Evolutionary conservation across 2,329 filamentous ascomycete genomes (phyloP).

Genomic region (Anisogramma anomala): DNA sequence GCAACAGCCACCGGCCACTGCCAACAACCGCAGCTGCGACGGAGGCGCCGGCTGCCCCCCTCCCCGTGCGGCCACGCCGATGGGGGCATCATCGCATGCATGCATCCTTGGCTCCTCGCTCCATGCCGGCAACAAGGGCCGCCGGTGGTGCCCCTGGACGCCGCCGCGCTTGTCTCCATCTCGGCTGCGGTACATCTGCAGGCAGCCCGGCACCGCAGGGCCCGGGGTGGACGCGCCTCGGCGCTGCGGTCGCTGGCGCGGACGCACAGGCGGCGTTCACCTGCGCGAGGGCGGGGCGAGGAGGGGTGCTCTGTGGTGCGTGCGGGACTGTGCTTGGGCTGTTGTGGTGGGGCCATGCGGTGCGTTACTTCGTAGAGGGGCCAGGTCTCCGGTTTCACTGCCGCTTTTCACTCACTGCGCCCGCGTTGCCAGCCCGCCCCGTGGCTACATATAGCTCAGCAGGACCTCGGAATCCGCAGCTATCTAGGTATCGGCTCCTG

Average conservation of each 20-base stretch:
- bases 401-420: too few species aligned
- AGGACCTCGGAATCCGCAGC: too few species aligned
- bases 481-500: too few species aligned
- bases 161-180: conserved; percentile 3
- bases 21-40: conserved; percentile 4
- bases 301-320: background rate
- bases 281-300: background rate
- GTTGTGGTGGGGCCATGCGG: too few species aligned
- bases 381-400: too few species aligned
- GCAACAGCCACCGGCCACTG: conserved; percentile 7
- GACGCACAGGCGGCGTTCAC: background rate
- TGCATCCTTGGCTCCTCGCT: background rate
- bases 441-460: too few species aligned
- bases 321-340: background rate
- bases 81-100: conserved; percentile 1
- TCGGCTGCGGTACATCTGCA: conserved; percentile 4
- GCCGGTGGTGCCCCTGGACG: too few species aligned
- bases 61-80: conserved; percentile 6
- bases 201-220: background rate
- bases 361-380: too few species aligned
- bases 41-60: conserved; percentile 3
- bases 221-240: background rate
- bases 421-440: too few species aligned
- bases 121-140: conserved; percentile 1
- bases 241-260: conserved; percentile 1